Base-by-base conservation (phyloP, 2,329 filamentous ascomycete genomes). In the Colletotrichum cuscutae region DNA sequence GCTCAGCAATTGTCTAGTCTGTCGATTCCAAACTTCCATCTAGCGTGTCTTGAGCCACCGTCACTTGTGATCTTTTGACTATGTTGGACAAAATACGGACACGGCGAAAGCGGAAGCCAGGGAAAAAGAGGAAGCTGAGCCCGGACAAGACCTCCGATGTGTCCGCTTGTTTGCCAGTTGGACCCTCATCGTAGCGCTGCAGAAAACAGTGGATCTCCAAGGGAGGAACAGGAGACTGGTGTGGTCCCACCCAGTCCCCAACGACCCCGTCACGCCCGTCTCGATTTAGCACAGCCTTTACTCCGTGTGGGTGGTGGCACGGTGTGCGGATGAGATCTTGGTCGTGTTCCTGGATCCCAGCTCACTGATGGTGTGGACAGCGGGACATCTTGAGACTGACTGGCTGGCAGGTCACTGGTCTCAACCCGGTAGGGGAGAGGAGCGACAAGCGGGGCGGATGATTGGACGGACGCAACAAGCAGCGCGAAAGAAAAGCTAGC, bases 291-390 rank as follows among this genome's bases (percentile, higher is more conserved):
- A 69, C 42, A 60, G 58, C 65, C 69, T 37, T 61, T 68, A 53
- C 69, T 68, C 49, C 65, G 65, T 64, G 65, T 72, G 59, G 42
- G 65, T 59, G 59, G 65, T n/a, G 24, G 22, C 22, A 28, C 26
- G 22, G 53, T 32, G 15, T 37, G 53, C 49, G 59, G 59, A 59
- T 37, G 42, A 60, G 65, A 65, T 61, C 42, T 49, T 22, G 59
- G 59, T 52, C 35, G 56, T 52, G 70, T 72, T 70, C 70, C 70
- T 72, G 70, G 70, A 72, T 72, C 70, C 70, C 46, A 32, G 70
- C 35, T 26, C 4, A 19, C 28, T 61, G 53, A 53, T 60, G 54
- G 49, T 46, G 53, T 37, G 53, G 24, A 53, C 22, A 24, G 58
- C 53, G 24, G 37, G 28, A 13, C 37, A 58, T 35, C 26, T 52